phyloP scores from a whole-genome alignment of 306 rosid species.

The Quercus parvula region DNA sequence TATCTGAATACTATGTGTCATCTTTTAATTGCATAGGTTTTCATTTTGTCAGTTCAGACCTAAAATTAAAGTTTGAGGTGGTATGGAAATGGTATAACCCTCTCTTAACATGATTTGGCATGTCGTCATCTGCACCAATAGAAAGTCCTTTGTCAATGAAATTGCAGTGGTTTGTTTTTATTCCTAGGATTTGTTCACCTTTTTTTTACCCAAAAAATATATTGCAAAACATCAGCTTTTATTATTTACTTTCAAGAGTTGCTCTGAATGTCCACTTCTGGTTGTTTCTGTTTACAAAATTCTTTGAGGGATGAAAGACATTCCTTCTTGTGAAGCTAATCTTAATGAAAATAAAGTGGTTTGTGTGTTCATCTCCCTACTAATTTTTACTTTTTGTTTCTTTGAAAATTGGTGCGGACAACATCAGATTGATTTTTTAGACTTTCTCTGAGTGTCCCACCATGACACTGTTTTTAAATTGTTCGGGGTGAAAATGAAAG shows the following conservation, averaged over 20 bases:
- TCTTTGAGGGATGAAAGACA: background rate
- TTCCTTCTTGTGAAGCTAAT: too few relatives aligned
- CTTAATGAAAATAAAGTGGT: too few relatives aligned
- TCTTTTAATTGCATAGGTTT: background rate
- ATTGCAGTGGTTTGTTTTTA: background rate
- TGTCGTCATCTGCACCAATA: background rate
- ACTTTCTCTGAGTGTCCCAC: too few relatives aligned
- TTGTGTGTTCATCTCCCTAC: too few relatives aligned
- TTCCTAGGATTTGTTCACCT: background rate
- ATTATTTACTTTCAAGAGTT: too few relatives aligned
- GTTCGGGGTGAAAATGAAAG: background rate
- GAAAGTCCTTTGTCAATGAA: background rate
- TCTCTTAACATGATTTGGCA: background rate
- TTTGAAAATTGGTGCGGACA: too few relatives aligned
- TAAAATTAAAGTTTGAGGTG: background rate
- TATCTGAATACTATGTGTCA: background rate
- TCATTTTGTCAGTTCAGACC: background rate
- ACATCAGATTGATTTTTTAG: too few relatives aligned
- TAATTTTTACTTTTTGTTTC: too few relatives aligned
- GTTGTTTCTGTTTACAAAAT: background rate
- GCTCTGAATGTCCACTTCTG: background rate
- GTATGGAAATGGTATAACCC: background rate
- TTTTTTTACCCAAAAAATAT: background rate
- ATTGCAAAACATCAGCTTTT: background rate
- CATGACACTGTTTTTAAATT: too few relatives aligned